phyloP scores from a whole-genome alignment of 257 asterid genomes.

The Ophiorrhiza pumila region DNA sequence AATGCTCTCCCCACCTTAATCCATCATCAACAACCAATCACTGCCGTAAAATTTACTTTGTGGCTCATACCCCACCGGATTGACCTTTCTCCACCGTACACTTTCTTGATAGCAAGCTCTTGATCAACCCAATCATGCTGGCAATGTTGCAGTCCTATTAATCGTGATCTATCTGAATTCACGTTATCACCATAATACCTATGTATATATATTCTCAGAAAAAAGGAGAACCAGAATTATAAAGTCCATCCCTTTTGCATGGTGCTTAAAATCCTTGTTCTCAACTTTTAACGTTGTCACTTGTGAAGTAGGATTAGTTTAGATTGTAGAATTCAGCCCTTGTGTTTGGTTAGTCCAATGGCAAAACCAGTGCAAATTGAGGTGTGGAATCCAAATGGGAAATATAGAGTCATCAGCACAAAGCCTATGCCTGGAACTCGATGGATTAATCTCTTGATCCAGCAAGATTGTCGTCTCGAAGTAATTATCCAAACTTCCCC shows the following conservation, averaged over 20 bases:
- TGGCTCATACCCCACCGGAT: neutral
- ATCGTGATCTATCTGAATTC: too few relatives aligned
- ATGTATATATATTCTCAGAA: neutral
- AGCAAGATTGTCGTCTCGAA: constrained; percentile 94
- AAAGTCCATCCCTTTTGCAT: too few relatives aligned
- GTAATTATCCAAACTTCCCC: constrained; percentile 30
- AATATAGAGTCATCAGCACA: constrained; percentile 84
- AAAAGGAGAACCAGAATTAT: constrained; percentile 15
- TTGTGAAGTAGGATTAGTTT: too few relatives aligned
- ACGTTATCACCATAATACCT: constrained; percentile 18
- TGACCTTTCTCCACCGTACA: neutral
- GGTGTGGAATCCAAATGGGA: constrained; percentile 89
- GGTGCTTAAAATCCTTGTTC: too few relatives aligned
- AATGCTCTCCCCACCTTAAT: neutral
- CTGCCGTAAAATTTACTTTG: too few relatives aligned
- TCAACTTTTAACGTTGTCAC: too few relatives aligned
- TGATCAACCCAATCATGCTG: too few relatives aligned
- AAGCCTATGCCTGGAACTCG: constrained; percentile 95
- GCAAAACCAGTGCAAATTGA: constrained; percentile 81
- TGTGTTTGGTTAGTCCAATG: too few relatives aligned
- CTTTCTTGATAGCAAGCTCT: too few relatives aligned
- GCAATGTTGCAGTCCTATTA: too few relatives aligned
- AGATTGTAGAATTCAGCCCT: too few relatives aligned
- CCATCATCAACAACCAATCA: neutral
- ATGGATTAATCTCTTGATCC: constrained; percentile 79